Conservation (phyloP, 2,329 filamentous ascomycete species). For the Aspergillus sp. region DNA sequence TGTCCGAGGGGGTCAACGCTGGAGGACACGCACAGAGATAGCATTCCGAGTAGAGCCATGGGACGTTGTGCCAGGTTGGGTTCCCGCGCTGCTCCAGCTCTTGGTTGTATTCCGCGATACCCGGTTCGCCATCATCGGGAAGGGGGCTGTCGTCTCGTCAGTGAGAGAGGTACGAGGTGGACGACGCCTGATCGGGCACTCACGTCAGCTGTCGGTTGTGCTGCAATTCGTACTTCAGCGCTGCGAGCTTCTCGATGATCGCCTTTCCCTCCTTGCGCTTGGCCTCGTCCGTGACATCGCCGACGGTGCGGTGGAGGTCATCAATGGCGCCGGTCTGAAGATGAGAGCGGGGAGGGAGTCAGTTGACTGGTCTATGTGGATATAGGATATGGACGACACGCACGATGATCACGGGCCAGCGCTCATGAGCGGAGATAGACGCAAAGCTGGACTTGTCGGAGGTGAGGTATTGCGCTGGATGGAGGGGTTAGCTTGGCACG, state of each 20-base stretch:
- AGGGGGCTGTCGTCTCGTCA: constrained; percentile 56
- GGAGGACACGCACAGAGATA: constrained; percentile 63
- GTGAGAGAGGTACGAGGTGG: constrained; percentile 2
- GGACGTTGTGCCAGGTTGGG: constrained; percentile 75
- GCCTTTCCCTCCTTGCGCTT: constrained; percentile 78
- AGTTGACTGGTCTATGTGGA: background rate
- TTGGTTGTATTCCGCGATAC: constrained; percentile 79
- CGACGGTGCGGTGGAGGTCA: constrained; percentile 71
- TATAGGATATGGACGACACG: constrained; percentile 24
- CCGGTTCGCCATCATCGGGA: constrained; percentile 70
- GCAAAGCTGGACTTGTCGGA: constrained; percentile 84
- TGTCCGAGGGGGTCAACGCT: background rate
- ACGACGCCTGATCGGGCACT: constrained; percentile 19
- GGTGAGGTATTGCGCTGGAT: constrained; percentile 66
- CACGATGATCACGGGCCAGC: constrained; percentile 93
- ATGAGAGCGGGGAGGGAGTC: background rate
- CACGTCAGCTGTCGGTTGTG: constrained; percentile 80
- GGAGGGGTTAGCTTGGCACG: background rate
- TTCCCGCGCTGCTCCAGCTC: constrained; percentile 73
- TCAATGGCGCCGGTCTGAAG: constrained; percentile 84
- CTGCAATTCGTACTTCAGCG: constrained; percentile 91
- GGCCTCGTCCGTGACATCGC: constrained; percentile 50
- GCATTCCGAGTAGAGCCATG: constrained; percentile 92
- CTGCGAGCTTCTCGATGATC: constrained; percentile 74
- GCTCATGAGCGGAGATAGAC: constrained; percentile 74